These are phyloP conservation scores for Septoria linicola DNA, from an alignment of 2,329 filamentous ascomycete genomes.

Conservation along the genomic window DNA sequence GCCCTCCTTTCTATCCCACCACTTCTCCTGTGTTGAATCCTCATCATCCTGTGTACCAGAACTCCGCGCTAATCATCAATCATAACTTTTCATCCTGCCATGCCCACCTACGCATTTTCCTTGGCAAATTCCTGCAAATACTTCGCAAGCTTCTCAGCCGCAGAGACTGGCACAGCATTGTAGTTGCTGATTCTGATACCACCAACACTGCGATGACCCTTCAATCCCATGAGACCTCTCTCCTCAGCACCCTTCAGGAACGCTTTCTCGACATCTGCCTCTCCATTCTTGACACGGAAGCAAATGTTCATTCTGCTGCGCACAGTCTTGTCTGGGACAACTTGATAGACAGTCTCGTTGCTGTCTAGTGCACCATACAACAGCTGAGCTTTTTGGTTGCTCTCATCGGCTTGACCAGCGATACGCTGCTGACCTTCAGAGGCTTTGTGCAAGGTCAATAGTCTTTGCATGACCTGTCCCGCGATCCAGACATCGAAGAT, in stretches of 20 bases:
- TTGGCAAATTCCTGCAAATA: slow-evolving; percentile 63
- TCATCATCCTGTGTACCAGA: not conserved
- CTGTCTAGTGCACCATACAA: slow-evolving; percentile 78
- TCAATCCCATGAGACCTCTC: slow-evolving; percentile 71
- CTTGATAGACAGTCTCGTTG: slow-evolving; percentile 68
- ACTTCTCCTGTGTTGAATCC: slow-evolving; percentile 11
- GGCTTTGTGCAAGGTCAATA: slow-evolving; percentile 59
- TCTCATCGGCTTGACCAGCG: slow-evolving; percentile 70
- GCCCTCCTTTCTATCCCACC: not conserved
- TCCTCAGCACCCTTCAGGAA: slow-evolving; percentile 74
- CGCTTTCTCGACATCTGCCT: slow-evolving; percentile 67
- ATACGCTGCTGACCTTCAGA: slow-evolving; percentile 60
- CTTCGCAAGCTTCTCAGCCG: slow-evolving; percentile 64
- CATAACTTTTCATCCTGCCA: not conserved
- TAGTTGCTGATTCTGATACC: slow-evolving; percentile 88
- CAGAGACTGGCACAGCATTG: slow-evolving; percentile 72
- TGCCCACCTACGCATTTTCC: not conserved
- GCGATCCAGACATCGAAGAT: slow-evolving; percentile 93
- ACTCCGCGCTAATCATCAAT: slow-evolving; percentile 14
- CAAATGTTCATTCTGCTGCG: slow-evolving; percentile 95
- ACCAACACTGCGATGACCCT: slow-evolving; percentile 83
- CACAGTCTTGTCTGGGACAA: slow-evolving; percentile 72
- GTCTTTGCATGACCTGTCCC: slow-evolving; percentile 78
- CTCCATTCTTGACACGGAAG: slow-evolving; percentile 45
- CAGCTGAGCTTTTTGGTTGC: slow-evolving; percentile 70